Evolutionary conservation across 2,329 filamentous ascomycete genomes (phyloP), one percentile per base, ranked within the genome.

Genomic region (Hymenoscyphus occultus): DNA sequence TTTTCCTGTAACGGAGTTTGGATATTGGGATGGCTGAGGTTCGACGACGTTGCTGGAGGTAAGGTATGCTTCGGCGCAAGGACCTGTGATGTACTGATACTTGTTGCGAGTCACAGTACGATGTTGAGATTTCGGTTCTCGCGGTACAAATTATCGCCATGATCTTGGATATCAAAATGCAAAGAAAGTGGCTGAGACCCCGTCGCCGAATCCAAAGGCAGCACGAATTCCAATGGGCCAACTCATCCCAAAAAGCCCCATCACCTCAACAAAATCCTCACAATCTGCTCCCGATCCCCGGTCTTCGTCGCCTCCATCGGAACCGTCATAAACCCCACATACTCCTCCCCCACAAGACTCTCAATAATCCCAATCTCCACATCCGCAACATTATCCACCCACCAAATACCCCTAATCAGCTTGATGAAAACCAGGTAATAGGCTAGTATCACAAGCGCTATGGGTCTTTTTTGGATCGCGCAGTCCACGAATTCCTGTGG

Each of bases 261-360:
- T 22, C 22, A 54, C 48, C 19, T 22, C 48, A 69, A 64, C 5
- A 69, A 59, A 22, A 66, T 48, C 19, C 79, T 2, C 74, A 77
- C 13, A 42, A 67, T 64, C 39, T 63, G 67, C 12, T 63, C 56
- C 16, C 22, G 60, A 19, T 69, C 59, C 31, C 31, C 19, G n/a
- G 64, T 63, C 13, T 16, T 48, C 7, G 59, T 57, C n/a, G 62
- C 63, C 40, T 64, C 56, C 3, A 68, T 31, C 6, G 69, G 69
- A 42, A 69, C 42, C 35, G 40, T 7, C 59, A 71, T 51, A 22
- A 22, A 16, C 51, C 45, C n/a, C 65, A 2, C 28, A 28, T 67
- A 71, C 16, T 64, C 31, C 28, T 51, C 31, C 4, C 64, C 65
- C 4, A 71, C 48, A 14, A 64, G 60, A 3, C 39, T 16, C 5